phyloP scores from a whole-genome alignment of 371 early-diverging fungal genomes.

The Mortierella sp. region DNA sequence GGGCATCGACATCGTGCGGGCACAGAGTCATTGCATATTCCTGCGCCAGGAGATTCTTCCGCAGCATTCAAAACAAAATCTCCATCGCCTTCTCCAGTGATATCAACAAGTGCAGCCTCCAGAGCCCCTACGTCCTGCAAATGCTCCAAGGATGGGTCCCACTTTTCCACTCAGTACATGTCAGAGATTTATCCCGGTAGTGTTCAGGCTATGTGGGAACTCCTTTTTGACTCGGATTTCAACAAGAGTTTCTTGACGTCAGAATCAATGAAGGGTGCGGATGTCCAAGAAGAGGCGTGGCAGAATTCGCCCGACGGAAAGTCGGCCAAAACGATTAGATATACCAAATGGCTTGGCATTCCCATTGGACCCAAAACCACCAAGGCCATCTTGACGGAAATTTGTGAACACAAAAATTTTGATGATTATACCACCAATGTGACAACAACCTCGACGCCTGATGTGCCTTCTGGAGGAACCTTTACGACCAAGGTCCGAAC shows the following conservation, averaged over 20 bases:
- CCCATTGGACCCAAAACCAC: slow-evolving; percentile 81
- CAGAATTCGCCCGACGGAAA: slow-evolving; percentile 26
- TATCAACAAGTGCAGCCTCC: neutral
- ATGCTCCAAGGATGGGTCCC: slow-evolving; percentile 62
- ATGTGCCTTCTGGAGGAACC: slow-evolving; percentile 86
- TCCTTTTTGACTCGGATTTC: slow-evolving; percentile 60
- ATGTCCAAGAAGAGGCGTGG: slow-evolving; percentile 53
- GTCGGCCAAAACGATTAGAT: slow-evolving; percentile 35
- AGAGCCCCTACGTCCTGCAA: slow-evolving; percentile 57
- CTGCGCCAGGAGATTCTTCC: neutral
- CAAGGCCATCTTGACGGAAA: slow-evolving; percentile 72
- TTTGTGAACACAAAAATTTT: slow-evolving; percentile 69
- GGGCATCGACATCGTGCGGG: slow-evolving; percentile 1
- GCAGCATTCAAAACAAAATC: neutral
- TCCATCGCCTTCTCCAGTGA: neutral
- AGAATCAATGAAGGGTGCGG: slow-evolving; percentile 47
- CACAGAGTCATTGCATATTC: neutral
- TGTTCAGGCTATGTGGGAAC: slow-evolving; percentile 63
- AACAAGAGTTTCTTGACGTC: slow-evolving; percentile 34
- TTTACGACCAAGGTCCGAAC: slow-evolving; percentile 82
- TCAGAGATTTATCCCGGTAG: slow-evolving; percentile 64
- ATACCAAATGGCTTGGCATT: slow-evolving; percentile 49
- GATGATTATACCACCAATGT: slow-evolving; percentile 70
- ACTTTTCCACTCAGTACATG: slow-evolving; percentile 63
- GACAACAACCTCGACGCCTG: slow-evolving; percentile 82